Evolutionary conservation across 2,329 filamentous ascomycete species (phyloP).

Genomic region (Aspergillus pseudoterreus): DNA sequence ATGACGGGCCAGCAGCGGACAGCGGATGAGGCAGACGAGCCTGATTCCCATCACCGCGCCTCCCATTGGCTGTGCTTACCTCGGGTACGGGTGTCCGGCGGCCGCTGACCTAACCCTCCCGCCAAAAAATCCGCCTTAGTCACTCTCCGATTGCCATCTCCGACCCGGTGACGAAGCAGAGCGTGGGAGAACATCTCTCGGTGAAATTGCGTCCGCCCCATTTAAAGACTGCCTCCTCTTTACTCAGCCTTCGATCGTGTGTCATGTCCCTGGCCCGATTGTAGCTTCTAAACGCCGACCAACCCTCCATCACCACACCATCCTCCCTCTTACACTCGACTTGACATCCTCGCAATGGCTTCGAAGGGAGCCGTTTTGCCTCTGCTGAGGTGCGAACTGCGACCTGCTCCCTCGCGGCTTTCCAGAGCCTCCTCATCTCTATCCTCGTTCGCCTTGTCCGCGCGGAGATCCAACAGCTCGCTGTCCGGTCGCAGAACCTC

Average conservation of each 20-base stretch:
- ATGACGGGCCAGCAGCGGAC: slow-evolving; percentile 10
- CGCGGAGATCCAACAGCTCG: slow-evolving; percentile 16
- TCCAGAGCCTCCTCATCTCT: slow-evolving; percentile 24
- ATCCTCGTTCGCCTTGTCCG: slow-evolving; percentile 17
- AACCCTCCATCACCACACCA: slow-evolving; percentile 12
- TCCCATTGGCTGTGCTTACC: slow-evolving; percentile 25
- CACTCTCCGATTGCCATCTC: slow-evolving; percentile 4
- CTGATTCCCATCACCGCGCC: slow-evolving; percentile 22
- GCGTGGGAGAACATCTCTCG: not conserved
- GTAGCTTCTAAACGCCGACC: not conserved
- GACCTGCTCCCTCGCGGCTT: slow-evolving; percentile 25
- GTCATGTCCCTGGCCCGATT: not conserved
- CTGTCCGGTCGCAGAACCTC: slow-evolving; percentile 16
- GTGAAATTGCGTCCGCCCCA: not conserved
- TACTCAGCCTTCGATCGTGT: not conserved
- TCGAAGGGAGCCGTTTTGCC: slow-evolving; percentile 39
- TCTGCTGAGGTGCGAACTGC: slow-evolving; percentile 41
- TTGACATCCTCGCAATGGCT: slow-evolving; percentile 29
- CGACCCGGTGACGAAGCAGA: slow-evolving; percentile 8
- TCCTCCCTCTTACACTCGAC: slow-evolving; percentile 6
- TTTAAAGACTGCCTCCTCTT: not conserved
- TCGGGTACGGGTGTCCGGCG: slow-evolving; percentile 16
- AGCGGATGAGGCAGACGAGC: slow-evolving; percentile 6
- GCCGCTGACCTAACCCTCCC: slow-evolving; percentile 1
- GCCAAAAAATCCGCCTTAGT: slow-evolving; percentile 7